phyloP scores from a whole-genome alignment of 768 basidiomycete genomes.

The Mrakia blollopis region DNA sequence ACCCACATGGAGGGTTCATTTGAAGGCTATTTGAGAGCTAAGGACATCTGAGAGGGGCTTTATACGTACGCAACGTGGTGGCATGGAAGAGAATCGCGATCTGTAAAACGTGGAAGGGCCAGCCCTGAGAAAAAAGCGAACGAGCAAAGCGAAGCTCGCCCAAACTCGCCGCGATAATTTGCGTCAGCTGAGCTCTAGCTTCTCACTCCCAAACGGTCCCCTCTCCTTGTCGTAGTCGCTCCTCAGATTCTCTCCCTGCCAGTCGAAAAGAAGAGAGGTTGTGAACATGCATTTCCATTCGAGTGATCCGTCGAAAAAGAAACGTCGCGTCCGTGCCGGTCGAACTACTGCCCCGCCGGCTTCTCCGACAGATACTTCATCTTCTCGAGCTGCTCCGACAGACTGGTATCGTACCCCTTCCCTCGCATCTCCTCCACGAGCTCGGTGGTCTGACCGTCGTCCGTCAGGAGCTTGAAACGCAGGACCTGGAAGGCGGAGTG shows the following conservation, averaged over 20 bases:
- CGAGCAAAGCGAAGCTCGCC: background rate
- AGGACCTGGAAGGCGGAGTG: slow-evolving; percentile 30
- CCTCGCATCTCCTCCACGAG: slow-evolving; percentile 30
- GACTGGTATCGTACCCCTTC: slow-evolving; percentile 29
- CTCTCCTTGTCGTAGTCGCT: too few relatives aligned
- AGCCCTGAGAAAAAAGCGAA: background rate
- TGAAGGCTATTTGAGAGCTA: too few relatives aligned
- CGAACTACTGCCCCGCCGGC: background rate
- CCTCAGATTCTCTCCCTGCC: too few relatives aligned
- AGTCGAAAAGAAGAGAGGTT: background rate
- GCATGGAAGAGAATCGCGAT: background rate
- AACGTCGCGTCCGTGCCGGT: background rate
- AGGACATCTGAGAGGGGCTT: too few relatives aligned
- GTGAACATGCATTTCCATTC: background rate
- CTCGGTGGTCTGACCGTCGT: slow-evolving; percentile 28
- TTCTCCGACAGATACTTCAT: background rate
- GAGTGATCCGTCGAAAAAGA: background rate
- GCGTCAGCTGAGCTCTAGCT: too few relatives aligned
- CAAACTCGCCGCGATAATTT: too few relatives aligned
- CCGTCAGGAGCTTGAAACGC: slow-evolving; percentile 29
- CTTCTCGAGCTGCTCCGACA: background rate
- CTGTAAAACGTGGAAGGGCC: background rate
- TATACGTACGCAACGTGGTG: background rate
- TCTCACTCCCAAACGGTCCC: too few relatives aligned
- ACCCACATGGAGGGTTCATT: too few relatives aligned